Base-by-base conservation (phyloP, 2,329 filamentous ascomycete genomes). In the Fusarium nanum region DNA sequence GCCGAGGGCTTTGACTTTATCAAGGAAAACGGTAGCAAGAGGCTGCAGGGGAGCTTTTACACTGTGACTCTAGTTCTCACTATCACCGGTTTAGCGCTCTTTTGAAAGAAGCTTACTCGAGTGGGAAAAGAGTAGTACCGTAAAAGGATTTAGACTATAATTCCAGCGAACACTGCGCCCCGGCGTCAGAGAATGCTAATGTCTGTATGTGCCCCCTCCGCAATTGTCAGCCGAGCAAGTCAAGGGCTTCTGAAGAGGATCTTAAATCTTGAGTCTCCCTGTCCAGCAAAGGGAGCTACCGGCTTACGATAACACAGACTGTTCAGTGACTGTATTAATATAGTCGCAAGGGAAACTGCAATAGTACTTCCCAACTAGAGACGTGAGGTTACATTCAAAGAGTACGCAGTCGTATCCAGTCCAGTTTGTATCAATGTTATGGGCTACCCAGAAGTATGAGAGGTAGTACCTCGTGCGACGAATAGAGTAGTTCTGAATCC, bases 21-120 rank as follows among this genome's bases (percentile, higher is more conserved):
- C 9, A 25, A 12, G 9, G 34, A 44, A 10, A n/a, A 7, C 42
- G 56, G 18, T 1, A 56, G 14, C 1, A 56, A 34, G 8, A 8
- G n/a, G 0, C 4, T n/a, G 0, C 37, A 23, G 12, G 5, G 14
- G 3, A 12, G 37, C 6, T 1, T 37, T 2, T 44, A 23, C 6
- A 28, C 7, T 16, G 20, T n/a, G 30, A n/a, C 22, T 16, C 6
- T 41, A 22, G 54, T 20, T 9, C 23, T 37, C 10, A 37, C 34
- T n/a, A 37, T 37, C 18, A n/a, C 18, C 10, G 34, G 34, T 37
- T 11, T 37, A 37, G 18, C 34, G 6, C 18, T 37, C 18, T 10
- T 37, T 2, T 37, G 18, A 37, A 2, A n/a, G 6, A 4, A 12
- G 6, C 9, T 10, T 18, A 6, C 9, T 11, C 1, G 32, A 18